phyloP scores from a whole-genome alignment of 768 basidiomycete species.

The Termitomyces eurrhizus region DNA sequence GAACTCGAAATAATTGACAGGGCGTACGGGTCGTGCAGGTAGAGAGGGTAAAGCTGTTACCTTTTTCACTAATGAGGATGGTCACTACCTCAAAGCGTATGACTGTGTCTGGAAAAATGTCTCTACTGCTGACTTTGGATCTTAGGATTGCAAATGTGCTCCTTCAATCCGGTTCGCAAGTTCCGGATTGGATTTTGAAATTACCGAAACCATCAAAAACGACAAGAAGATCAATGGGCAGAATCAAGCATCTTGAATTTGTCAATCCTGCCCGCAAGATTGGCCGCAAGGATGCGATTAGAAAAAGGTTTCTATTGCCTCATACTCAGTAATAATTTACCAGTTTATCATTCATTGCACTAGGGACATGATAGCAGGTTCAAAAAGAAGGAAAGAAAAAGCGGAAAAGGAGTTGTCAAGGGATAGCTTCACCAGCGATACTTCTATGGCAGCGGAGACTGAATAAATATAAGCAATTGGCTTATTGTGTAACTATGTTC shows the following conservation, averaged over 20 bases:
- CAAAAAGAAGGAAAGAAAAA: conserved; percentile 60
- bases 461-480: not conserved
- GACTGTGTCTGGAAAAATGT: conserved; percentile 18
- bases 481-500: too few relatives aligned
- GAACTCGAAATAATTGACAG: conserved; percentile 29
- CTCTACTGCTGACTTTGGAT: conserved; percentile 3
- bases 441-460: not conserved
- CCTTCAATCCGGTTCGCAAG: conserved; percentile 83
- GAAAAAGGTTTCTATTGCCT: conserved; percentile 52
- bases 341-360: conserved; percentile 1
- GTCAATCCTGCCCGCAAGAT: conserved; percentile 70
- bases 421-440: not conserved
- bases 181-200: conserved; percentile 94
- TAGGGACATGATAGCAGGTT: conserved; percentile 78
- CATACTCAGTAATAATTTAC: not conserved
- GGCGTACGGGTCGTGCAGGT: conserved; percentile 94
- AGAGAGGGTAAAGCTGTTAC: conserved; percentile 91
- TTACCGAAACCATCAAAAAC: conserved; percentile 92
- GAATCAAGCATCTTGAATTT: conserved; percentile 71
- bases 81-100: conserved; percentile 85
- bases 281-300: conserved; percentile 67
- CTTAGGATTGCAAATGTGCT: conserved; percentile 93
- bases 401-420: conserved; percentile 11
- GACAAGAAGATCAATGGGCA: conserved; percentile 82
- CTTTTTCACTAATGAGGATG: conserved; percentile 94